Evolutionary conservation across 2,329 filamentous ascomycete genomes (phyloP), one percentile per base, ranked within the genome.

Genomic region (Pseudogymnoascus sp.): DNA sequence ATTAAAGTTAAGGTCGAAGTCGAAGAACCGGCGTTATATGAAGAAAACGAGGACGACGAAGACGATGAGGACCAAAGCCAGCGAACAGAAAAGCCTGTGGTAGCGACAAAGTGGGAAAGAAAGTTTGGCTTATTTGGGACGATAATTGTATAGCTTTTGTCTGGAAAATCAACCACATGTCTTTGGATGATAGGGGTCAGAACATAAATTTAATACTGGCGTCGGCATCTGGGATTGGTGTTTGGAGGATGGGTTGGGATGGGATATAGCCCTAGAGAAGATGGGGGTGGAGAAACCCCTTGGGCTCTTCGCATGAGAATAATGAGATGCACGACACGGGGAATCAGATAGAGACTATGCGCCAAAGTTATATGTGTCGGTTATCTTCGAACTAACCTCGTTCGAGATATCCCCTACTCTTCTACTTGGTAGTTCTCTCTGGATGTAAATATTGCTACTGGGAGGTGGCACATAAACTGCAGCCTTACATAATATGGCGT

Each of bases 41-140:
- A 33, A 21, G 26, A 33, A 19, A 33, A 57, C 11, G 50, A 57
- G n/a, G 17, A 57, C 2, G 28, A 57, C 50, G 50, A 57, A 13
- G 50, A 21, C 15, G 50, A 57, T 4, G n/a, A 57, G n/a, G 17
- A 57, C 13, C 50, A 33, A 33, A 57, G 28, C n/a, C 50, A 57
- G 28, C 28, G 5, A 4, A 78, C 78, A 67, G 79, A 77, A 1
- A 73, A 81, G 68, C 78, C 76, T 38, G 82, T 79, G 11, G 64
- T 75, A 1, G 78, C 74, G 2, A 76, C 67, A 67, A 76, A 81
- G 31, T 91, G 87, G 86, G 76, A 87, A 70, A 81, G 85, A 63
- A 75, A 83, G 67, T 90, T 87, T 75, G 79, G 80, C 5, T 71
- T 92, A 62, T 89, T 87, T 71, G 85, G 83, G 15, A 89, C 87